phyloP scores from a whole-genome alignment of 371 early-diverging fungal species.

The Apophysomyces elegans region DNA sequence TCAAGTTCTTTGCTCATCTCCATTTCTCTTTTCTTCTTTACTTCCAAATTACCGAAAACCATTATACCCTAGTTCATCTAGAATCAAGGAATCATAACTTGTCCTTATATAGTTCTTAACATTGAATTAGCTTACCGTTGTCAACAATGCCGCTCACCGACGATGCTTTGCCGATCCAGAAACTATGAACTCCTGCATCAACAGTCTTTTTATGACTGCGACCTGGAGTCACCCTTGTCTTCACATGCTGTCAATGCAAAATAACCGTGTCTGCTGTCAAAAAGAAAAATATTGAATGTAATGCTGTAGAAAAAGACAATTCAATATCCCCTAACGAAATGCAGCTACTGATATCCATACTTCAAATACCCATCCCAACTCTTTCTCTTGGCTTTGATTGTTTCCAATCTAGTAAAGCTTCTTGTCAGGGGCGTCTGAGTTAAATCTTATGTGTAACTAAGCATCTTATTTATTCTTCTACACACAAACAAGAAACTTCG shows the following conservation, averaged over 20 bases:
- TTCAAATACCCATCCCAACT: background rate
- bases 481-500: constrained; percentile 8
- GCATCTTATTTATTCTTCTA: constrained; percentile 1
- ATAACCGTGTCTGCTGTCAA: background rate
- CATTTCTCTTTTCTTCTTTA: background rate
- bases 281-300: background rate
- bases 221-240: constrained; percentile 1
- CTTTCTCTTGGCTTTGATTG: constrained; percentile 1
- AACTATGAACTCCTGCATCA: constrained; percentile 10
- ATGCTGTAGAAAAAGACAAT: background rate
- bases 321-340: background rate
- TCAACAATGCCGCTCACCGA: constrained; percentile 12
- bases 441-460: background rate
- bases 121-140: background rate
- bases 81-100: background rate
- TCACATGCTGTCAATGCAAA: constrained; percentile 9
- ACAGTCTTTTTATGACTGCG: constrained; percentile 7
- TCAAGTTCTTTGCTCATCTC: background rate
- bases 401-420: background rate
- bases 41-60: background rate
- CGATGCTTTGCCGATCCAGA: constrained; percentile 11
- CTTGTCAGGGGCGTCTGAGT: constrained; percentile 6
- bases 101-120: background rate
- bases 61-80: background rate
- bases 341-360: background rate